A percentile compares a stretch with the other conserved stretches of the same genome.
These are phyloP conservation scores for Scutellaria minor DNA, from an alignment of 257 asterid genomes.

Conservation along the genomic window DNA sequence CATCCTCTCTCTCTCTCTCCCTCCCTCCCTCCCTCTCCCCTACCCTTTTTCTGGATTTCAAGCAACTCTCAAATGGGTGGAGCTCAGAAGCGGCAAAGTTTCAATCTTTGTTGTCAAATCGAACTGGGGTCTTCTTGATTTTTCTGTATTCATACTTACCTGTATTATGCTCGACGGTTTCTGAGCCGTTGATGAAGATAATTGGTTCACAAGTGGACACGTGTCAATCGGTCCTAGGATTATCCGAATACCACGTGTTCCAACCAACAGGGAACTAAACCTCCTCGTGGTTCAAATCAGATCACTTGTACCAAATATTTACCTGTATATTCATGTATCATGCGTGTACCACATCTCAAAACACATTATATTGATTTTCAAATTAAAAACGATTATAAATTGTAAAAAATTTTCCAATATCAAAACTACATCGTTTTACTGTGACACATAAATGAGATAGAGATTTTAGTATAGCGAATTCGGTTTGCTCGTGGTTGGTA, in stretches of 20 bases:
- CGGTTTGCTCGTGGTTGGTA: constrained; percentile 16
- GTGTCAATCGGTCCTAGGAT: constrained; percentile 30
- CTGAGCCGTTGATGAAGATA: constrained; percentile 46
- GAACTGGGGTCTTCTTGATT: constrained; percentile 14
- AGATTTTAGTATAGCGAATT: no score
- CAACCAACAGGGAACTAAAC: not conserved
- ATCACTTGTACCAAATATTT: no score
- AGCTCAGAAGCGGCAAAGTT: not conserved
- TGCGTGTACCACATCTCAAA: no score
- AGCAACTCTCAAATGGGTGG: not conserved
- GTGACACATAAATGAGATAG: no score
- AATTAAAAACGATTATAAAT: no score
- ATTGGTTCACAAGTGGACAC: not conserved
- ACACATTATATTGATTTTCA: no score
- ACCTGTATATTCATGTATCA: no score
- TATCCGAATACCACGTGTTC: constrained; percentile 32
- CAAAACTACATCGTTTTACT: no score
- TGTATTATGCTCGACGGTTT: not conserved
- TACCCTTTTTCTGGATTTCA: constrained; percentile 21
- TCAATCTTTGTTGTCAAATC: constrained; percentile 21
- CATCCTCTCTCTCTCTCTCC: constrained; percentile 45
- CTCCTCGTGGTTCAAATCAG: constrained; percentile 18
- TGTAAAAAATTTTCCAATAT: no score
- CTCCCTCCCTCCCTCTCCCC: constrained; percentile 9
- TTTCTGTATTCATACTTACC: not conserved